Evolutionary conservation across 352 stramenopile genomes (phyloP).

Genomic region (Phytophthora palmivora): DNA sequence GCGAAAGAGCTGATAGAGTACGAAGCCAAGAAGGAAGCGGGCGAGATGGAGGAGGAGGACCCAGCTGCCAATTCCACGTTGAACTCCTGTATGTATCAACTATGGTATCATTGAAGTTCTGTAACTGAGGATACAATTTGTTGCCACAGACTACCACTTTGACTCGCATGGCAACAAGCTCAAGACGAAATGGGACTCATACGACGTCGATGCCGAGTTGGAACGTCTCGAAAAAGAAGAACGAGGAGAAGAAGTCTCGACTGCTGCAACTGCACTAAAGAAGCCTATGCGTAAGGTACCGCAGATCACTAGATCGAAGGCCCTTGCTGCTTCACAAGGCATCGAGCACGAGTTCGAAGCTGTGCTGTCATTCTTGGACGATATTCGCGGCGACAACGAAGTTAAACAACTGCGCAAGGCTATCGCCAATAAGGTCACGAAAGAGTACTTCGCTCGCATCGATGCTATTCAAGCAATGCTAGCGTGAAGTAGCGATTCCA

Average conservation of each 20-base stretch:
- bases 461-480: slow-evolving; percentile 57
- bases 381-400: slow-evolving; percentile 68
- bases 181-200: slow-evolving; percentile 88
- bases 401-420: slow-evolving; percentile 77
- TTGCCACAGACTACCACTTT: slow-evolving; percentile 80
- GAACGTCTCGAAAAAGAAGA: slow-evolving; percentile 72
- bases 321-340: slow-evolving; percentile 46
- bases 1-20: slow-evolving; percentile 65
- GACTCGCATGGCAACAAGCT: slow-evolving; percentile 88
- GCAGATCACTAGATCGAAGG: slow-evolving; percentile 49
- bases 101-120: not conserved
- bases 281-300: slow-evolving; percentile 11
- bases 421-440: slow-evolving; percentile 69
- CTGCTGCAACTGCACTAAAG: not conserved
- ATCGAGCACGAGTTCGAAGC: slow-evolving; percentile 85
- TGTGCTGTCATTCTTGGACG: slow-evolving; percentile 79
- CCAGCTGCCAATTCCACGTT: slow-evolving; percentile 46
- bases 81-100: slow-evolving; percentile 63
- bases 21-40: slow-evolving; percentile 39
- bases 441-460: slow-evolving; percentile 72
- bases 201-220: slow-evolving; percentile 82
- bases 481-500: slow-evolving; percentile 14
- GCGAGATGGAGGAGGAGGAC: slow-evolving; percentile 27
- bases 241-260: slow-evolving; percentile 3
- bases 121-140: slow-evolving; percentile 2